Conservation (phyloP, 805 yeast genomes). For the Pichia phayaonensis region DNA sequence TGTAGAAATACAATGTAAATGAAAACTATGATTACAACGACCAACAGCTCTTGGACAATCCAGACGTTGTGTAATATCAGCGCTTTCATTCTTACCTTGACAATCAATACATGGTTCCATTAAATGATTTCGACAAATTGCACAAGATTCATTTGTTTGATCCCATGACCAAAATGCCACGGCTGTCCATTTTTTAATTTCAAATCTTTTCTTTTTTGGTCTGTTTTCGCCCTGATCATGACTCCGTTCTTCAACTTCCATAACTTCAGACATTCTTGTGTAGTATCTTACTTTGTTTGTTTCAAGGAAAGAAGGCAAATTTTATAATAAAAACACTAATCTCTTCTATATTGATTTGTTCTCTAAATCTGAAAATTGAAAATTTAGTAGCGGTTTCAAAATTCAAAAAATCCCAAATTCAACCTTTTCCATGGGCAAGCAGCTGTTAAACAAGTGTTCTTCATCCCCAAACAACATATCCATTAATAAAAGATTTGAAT, state of each 20-base stretch:
- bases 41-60: slow-evolving; percentile 95
- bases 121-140: slow-evolving; percentile 94
- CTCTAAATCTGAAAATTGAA: background rate
- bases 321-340: too few relatives aligned
- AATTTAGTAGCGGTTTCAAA: background rate
- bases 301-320: background rate
- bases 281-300: background rate
- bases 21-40: slow-evolving; percentile 95
- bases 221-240: slow-evolving; percentile 14
- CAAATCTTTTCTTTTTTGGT: slow-evolving; percentile 63
- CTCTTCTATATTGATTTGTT: too few relatives aligned
- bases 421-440: too few relatives aligned
- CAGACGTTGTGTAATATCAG: slow-evolving; percentile 32
- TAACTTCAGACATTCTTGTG: slow-evolving; percentile 13
- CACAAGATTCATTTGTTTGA: slow-evolving; percentile 72
- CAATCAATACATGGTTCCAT: slow-evolving; percentile 99
- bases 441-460: too few relatives aligned
- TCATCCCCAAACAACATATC: too few relatives aligned
- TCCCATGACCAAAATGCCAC: slow-evolving; percentile 99
- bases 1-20: slow-evolving; percentile 89
- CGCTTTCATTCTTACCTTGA: slow-evolving; percentile 48
- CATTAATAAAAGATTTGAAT: too few relatives aligned
- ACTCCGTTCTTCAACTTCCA: slow-evolving; percentile 16
- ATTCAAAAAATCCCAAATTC: background rate
- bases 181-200: slow-evolving; percentile 96